phyloP scores from a whole-genome alignment of 306 rosid genomes.

The Casuarina cunninghamiana region DNA sequence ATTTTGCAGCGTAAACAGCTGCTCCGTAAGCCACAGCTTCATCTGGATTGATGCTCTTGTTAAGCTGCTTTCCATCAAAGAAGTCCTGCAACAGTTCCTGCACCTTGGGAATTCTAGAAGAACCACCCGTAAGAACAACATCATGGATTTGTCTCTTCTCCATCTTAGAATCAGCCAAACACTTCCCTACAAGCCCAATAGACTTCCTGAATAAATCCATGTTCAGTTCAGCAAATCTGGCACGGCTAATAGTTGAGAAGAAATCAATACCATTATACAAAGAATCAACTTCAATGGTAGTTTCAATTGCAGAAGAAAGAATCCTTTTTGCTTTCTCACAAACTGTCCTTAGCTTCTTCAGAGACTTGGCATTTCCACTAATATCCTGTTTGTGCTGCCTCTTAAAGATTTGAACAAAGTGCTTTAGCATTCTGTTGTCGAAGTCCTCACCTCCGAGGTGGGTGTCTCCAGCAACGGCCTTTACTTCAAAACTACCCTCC shows the following conservation, averaged over 20 bases:
- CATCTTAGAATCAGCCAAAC: constrained; percentile 24
- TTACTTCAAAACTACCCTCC: not conserved
- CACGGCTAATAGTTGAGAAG: constrained; percentile 20
- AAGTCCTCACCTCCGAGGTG: constrained; percentile 42
- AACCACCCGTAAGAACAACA: constrained; percentile 25
- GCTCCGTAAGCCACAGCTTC: constrained; percentile 30
- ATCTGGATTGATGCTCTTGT: constrained; percentile 25
- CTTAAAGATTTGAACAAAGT: constrained; percentile 22
- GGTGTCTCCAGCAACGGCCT: constrained; percentile 32
- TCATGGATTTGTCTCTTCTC: constrained; percentile 16
- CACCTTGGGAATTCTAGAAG: constrained; percentile 27
- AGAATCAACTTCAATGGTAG: not conserved
- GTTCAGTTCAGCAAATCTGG: constrained; percentile 23
- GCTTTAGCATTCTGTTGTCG: constrained; percentile 25
- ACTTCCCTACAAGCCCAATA: constrained; percentile 22
- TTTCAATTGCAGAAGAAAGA: not conserved
- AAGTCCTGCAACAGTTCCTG: constrained; percentile 22
- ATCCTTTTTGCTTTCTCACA: constrained; percentile 24
- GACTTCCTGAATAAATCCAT: constrained; percentile 24
- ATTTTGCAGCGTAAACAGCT: constrained; percentile 1
- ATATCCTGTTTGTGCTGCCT: constrained; percentile 24
- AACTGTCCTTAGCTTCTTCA: not conserved
- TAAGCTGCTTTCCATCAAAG: constrained; percentile 30
- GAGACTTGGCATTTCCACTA: not conserved
- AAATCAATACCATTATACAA: constrained; percentile 24